Conservation (phyloP, 2,329 filamentous ascomycete species). For the Nemania abortiva region DNA sequence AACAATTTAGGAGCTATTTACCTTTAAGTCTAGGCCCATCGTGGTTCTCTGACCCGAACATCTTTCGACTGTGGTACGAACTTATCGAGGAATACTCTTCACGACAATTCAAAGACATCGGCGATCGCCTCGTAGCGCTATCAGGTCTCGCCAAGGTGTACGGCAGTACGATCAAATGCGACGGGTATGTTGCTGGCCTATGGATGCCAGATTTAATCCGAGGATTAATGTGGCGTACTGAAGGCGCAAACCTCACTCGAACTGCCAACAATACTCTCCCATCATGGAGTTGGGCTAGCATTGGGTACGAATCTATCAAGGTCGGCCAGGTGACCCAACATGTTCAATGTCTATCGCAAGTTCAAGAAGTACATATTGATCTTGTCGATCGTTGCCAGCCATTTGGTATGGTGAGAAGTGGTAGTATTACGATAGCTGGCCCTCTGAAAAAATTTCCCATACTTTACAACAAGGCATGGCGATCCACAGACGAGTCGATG, state of each 20-base stretch:
- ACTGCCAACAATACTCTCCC: background rate
- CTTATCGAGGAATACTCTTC: slow-evolving; percentile 8
- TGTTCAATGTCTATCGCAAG: background rate
- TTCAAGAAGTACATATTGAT: background rate
- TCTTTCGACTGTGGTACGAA: slow-evolving; percentile 8
- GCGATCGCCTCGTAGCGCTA: slow-evolving; percentile 4
- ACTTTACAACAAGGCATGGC: slow-evolving; percentile 7
- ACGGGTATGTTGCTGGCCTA: slow-evolving; percentile 7
- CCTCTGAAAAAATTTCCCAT: background rate
- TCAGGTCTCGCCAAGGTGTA: slow-evolving; percentile 1
- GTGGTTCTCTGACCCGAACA: background rate
- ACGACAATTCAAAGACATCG: slow-evolving; percentile 4
- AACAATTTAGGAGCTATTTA: background rate
- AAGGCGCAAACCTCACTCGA: background rate
- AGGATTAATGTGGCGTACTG: slow-evolving; percentile 1
- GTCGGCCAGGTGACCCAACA: background rate
- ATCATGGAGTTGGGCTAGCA: slow-evolving; percentile 4
- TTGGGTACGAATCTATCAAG: slow-evolving; percentile 1
- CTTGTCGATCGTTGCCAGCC: background rate
- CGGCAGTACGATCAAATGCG: slow-evolving; percentile 4
- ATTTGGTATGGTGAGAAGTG: slow-evolving; percentile 2
- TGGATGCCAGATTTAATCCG: slow-evolving; percentile 7
- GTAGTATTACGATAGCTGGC: background rate
- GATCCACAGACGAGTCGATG: slow-evolving; percentile 1
- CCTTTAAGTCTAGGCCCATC: background rate